phyloP scores from a whole-genome alignment of 176 grass and related monocot species.

The Phoenix dactylifera region DNA sequence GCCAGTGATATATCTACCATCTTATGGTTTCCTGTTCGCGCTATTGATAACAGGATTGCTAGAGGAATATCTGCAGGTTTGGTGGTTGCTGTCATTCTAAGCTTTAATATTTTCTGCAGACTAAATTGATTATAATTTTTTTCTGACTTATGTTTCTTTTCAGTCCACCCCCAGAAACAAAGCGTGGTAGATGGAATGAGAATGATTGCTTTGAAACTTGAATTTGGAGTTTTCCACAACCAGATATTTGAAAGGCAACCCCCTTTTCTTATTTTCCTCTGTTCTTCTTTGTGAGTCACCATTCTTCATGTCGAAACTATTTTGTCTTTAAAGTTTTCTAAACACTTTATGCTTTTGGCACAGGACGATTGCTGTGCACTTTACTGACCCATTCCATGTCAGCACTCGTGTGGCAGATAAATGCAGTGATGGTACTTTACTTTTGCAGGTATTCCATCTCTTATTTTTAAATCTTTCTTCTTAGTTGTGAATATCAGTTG shows the following conservation, averaged over 20 bases:
- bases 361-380: constrained; percentile 97
- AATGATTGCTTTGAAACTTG: constrained; percentile 99
- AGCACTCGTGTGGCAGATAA: constrained; percentile 66
- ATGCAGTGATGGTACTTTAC: constrained; percentile 77
- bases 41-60: constrained; percentile 79
- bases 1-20: constrained; percentile 64
- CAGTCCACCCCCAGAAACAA: constrained; percentile 70
- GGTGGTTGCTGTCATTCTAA: constrained; percentile 12
- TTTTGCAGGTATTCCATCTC: constrained; percentile 64
- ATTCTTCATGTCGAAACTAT: too few species aligned
- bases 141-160: constrained; percentile 21
- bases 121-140: not conserved
- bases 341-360: too few species aligned
- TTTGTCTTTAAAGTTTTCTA: too few species aligned
- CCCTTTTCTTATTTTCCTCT: constrained; percentile 12
- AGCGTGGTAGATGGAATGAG: constrained; percentile 96
- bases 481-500: not conserved
- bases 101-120: constrained; percentile 18
- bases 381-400: constrained; percentile 87
- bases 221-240: constrained; percentile 96
- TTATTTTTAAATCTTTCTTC: constrained; percentile 1
- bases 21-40: constrained; percentile 92
- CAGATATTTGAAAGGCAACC: constrained; percentile 94
- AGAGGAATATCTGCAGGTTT: constrained; percentile 77
- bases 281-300: constrained; percentile 5